phyloP scores from a whole-genome alignment of 805 yeast genomes.

The Kuraishia capsulata region DNA sequence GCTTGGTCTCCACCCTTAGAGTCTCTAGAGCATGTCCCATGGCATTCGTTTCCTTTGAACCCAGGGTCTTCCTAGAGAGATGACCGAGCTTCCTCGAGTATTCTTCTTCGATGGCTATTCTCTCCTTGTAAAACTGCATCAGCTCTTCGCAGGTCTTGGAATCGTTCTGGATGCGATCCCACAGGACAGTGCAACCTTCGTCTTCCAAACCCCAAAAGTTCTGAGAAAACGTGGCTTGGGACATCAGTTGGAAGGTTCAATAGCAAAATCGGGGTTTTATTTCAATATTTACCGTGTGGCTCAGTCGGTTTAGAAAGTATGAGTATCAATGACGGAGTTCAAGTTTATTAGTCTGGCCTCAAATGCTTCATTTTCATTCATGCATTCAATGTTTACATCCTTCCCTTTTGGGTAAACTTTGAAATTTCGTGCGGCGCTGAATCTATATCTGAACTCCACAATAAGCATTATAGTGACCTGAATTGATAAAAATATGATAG shows the following conservation, averaged over 20 bases:
- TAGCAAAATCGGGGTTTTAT: no score
- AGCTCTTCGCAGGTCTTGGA: conserved; percentile 48
- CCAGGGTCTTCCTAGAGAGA: conserved; percentile 41
- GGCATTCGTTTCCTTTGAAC: conserved; percentile 51
- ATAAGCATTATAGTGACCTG: no score
- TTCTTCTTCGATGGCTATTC: conserved; percentile 63
- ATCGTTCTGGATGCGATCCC: conserved; percentile 50
- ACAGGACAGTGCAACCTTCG: conserved; percentile 46
- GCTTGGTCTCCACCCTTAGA: conserved; percentile 48
- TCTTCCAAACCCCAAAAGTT: conserved; percentile 49
- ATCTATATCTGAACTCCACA: no score
- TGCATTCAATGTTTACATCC: conserved; percentile 2
- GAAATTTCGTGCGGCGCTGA: no score
- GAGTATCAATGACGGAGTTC: no score
- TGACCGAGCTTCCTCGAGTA: conserved; percentile 47
- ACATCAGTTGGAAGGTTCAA: no score
- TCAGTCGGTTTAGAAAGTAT: no score
- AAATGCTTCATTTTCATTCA: no score
- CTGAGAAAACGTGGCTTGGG: conserved; percentile 3
- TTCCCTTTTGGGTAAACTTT: conserved; percentile 1
- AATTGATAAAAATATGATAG: no score
- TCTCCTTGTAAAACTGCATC: conserved; percentile 39
- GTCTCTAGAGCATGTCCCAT: conserved; percentile 51
- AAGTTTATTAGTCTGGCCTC: not conserved
- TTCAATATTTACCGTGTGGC: no score